Conservation (phyloP, 176 grass and related monocot genomes). For the Triticum turgidum region DNA sequence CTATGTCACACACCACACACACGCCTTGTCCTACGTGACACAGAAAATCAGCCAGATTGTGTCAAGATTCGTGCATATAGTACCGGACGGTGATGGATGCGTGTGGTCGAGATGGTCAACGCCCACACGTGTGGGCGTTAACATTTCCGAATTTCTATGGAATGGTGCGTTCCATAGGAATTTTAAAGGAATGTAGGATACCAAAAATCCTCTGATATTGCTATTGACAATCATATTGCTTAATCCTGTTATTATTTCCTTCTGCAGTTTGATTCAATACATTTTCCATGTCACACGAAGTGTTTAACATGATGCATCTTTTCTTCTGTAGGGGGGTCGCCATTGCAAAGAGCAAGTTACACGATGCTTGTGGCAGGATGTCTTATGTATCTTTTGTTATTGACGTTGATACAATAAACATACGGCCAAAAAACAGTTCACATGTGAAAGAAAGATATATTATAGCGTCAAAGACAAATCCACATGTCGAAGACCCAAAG, state of each 20-base stretch:
- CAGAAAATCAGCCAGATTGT: too few species aligned
- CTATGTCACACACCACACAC: too few species aligned
- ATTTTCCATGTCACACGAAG: background rate
- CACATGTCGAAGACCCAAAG: background rate
- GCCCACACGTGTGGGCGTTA: too few species aligned
- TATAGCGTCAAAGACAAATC: background rate
- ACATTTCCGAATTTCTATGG: too few species aligned
- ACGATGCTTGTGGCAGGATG: constrained; percentile 32
- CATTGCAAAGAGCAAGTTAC: constrained; percentile 1
- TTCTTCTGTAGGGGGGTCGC: constrained; percentile 22
- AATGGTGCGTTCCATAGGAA: too few species aligned
- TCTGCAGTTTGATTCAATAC: background rate
- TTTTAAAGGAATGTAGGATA: too few species aligned
- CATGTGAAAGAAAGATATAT: background rate
- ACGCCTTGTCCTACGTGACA: too few species aligned
- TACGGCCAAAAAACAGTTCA: background rate
- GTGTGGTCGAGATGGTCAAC: too few species aligned
- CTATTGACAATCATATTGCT: background rate
- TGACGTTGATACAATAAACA: constrained; percentile 21
- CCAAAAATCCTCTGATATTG: background rate
- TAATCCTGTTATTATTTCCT: background rate
- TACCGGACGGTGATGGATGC: too few species aligned
- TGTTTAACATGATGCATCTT: background rate
- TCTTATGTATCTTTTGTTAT: constrained; percentile 24
- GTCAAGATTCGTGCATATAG: too few species aligned